phyloP scores from a whole-genome alignment of 257 asterid species.

The Gentiana straminea region DNA sequence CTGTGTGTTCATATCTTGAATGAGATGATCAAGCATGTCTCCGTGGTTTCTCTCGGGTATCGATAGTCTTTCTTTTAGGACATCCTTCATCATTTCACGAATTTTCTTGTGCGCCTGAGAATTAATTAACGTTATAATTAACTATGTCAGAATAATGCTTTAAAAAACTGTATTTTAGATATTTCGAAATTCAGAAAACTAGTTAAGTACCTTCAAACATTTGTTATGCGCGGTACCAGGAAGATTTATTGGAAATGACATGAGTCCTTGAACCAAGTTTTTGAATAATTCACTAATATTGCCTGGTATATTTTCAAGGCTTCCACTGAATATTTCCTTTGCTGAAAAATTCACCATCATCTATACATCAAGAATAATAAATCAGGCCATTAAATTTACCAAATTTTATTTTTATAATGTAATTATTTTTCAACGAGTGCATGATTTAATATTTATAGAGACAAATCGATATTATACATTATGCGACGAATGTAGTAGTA shows the following conservation, averaged over 20 bases:
- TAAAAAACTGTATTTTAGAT: no score
- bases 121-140: no score
- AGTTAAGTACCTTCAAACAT: slow-evolving; percentile 49
- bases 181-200: no score
- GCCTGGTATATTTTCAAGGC: slow-evolving; percentile 45
- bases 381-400: no score
- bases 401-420: no score
- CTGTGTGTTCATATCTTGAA: slow-evolving; percentile 49
- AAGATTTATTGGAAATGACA: slow-evolving; percentile 68
- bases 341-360: slow-evolving; percentile 64
- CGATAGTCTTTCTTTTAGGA: slow-evolving; percentile 35
- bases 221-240: slow-evolving; percentile 77
- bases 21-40: slow-evolving; percentile 61
- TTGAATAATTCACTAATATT: slow-evolving; percentile 63
- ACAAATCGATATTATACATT: no score
- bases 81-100: slow-evolving; percentile 51
- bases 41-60: slow-evolving; percentile 31
- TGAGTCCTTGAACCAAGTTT: slow-evolving; percentile 59
- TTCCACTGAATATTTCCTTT: slow-evolving; percentile 56
- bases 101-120: slow-evolving; percentile 58
- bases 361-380: slow-evolving; percentile 18
- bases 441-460: no score
- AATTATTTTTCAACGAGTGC: no score
- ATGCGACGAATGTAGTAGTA: no score
- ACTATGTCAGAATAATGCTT: no score